phyloP scores from a whole-genome alignment of 441 rosid species.

The Bocquillonia castaneifolia region DNA sequence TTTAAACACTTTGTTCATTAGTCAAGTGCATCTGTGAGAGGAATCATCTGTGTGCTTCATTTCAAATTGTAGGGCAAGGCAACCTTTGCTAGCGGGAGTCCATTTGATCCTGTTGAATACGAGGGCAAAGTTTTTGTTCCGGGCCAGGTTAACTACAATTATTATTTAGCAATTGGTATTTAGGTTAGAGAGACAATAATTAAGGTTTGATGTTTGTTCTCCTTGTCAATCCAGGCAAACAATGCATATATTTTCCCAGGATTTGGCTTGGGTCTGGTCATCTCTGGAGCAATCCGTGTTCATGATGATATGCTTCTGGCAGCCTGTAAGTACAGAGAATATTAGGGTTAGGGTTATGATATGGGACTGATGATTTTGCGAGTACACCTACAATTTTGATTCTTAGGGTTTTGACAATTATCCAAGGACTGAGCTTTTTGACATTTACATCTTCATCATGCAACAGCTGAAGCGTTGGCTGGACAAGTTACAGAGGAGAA shows the following conservation, averaged over 20 bases:
- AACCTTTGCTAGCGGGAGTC: conserved; percentile 89
- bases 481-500: conserved; percentile 59
- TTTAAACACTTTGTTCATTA: background rate
- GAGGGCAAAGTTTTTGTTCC: conserved; percentile 57
- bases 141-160: conserved; percentile 58
- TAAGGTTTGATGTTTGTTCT: conserved; percentile 1
- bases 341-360: too few relatives aligned
- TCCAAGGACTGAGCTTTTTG: too few relatives aligned
- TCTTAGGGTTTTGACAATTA: too few relatives aligned
- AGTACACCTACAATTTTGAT: too few relatives aligned
- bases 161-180: conserved; percentile 8
- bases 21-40: background rate
- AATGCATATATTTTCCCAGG: conserved; percentile 93
- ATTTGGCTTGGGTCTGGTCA: conserved; percentile 82
- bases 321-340: conserved; percentile 56
- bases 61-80: conserved; percentile 57
- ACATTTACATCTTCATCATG: background rate
- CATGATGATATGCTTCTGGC: conserved; percentile 86
- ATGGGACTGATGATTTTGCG: too few relatives aligned
- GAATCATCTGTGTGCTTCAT: background rate
- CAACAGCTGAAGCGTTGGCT: conserved; percentile 84
- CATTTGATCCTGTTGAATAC: conserved; percentile 68
- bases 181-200: background rate
- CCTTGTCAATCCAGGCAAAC: conserved; percentile 52
- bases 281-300: conserved; percentile 89